Evolutionary conservation across 1,284 basidiomycete genomes (phyloP), one percentile per base, ranked within the genome.

Genomic region (Moniliophthora roreri): DNA sequence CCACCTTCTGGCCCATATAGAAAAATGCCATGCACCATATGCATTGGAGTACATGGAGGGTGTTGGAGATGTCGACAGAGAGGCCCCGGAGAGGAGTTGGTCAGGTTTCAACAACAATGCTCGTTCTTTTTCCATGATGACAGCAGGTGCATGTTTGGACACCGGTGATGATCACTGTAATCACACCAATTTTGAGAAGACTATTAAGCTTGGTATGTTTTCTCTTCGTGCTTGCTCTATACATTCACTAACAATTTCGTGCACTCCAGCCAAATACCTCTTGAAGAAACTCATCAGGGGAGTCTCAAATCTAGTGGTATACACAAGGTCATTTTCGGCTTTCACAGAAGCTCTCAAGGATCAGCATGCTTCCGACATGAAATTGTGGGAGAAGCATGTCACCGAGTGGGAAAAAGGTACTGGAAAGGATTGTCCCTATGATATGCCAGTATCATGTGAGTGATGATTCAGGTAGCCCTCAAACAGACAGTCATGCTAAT

Each of bases 121-220:
- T 0, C 24, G 52, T 5, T 65, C 63, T 37, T 65, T 64, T 1
- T 46, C 55, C 10, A 62, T 69, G 54, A 72, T 72, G 69, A 63
- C 63, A 1, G 66, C 68, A 2, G 66, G 65, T 1, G 51, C 47
- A 37, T 58, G 66, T 1, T 41, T 53, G 2, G 67, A 70, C 41
- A 68, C 61, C 0, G 28, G 70, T 1, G 63, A 71, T 40, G 63
- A 70, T 39, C 65, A 67, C 41, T 67, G 62, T 38, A 59, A 61
- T 26, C 59, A 62, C 28, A 57, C 51, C 41, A 67, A 67, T 52
- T 69, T 61, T 60, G 37, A 51, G 23, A 68, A 67, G 46, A 54
- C 58, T 2, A 54, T 56, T 7, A 37, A 23, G 1, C 53, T 65
- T 36, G 59, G 66, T 65, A 52, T 9, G 23, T 44, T 23, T 23